phyloP scores from a whole-genome alignment of 2,329 filamentous ascomycete species.

The Aureobasidium sp. region DNA sequence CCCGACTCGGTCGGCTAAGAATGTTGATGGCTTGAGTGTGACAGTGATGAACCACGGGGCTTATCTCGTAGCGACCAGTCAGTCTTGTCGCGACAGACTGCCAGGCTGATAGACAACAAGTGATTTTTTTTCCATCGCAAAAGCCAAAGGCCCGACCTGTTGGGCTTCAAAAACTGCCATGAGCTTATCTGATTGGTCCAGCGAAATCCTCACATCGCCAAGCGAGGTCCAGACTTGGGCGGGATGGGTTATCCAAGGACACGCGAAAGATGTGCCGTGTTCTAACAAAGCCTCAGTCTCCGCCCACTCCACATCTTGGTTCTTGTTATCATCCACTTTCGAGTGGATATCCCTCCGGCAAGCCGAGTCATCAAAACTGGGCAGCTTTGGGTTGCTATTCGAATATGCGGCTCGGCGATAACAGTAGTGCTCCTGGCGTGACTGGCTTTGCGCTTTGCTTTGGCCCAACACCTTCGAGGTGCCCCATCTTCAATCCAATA shows the following conservation, averaged over 20 bases:
- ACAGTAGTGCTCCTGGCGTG: too few relatives aligned
- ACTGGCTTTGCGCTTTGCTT: too few relatives aligned
- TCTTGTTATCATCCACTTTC: too few relatives aligned
- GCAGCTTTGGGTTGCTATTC: background rate
- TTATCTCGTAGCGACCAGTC: background rate
- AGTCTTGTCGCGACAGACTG: background rate
- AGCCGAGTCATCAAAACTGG: background rate
- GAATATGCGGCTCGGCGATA: background rate
- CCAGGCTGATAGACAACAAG: background rate
- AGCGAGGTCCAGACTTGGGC: slow-evolving; percentile 7
- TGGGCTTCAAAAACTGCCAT: background rate
- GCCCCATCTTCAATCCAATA: background rate
- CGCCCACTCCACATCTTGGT: background rate
- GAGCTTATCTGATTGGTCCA: background rate
- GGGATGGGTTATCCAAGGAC: background rate
- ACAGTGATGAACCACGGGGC: too few relatives aligned
- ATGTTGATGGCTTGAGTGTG: background rate
- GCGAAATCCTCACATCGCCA: background rate
- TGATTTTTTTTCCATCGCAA: background rate
- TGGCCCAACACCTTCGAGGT: too few relatives aligned
- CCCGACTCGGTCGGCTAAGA: background rate
- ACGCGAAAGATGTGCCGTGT: slow-evolving; percentile 1
- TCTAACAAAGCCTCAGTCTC: background rate
- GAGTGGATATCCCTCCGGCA: background rate
- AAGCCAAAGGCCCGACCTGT: background rate